Evolutionary conservation across 345 rosid species (phyloP).

Genomic region (Aethionema arabicum): DNA sequence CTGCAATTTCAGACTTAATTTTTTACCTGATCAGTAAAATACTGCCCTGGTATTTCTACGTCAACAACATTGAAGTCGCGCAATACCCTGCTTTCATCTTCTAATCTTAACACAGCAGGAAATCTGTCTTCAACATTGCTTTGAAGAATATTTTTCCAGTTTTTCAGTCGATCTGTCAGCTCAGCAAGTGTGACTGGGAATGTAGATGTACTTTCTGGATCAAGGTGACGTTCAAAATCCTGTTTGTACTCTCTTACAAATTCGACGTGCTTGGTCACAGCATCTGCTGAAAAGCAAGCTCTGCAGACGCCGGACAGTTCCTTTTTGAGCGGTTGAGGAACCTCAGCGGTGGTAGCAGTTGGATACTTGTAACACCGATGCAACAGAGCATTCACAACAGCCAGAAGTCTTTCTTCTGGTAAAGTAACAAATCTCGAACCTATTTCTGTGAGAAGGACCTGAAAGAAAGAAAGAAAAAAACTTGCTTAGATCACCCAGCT

Average conservation of each 20-base stretch:
- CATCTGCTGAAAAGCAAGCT: conserved; percentile 99
- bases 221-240: conserved; percentile 96
- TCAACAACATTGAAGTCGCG: conserved; percentile 96
- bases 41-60: conserved; percentile 99
- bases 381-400: conserved; percentile 94
- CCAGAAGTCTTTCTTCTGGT: conserved; percentile 97
- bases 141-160: conserved; percentile 96
- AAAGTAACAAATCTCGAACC: conserved; percentile 95
- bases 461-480: conserved; percentile 34
- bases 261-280: conserved; percentile 92
- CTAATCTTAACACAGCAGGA: conserved; percentile 91
- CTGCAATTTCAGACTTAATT: conserved; percentile 13
- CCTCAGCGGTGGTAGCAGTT: conserved; percentile 95
- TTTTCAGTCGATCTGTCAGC: conserved; percentile 84
- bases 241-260: conserved; percentile 98
- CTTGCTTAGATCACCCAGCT: conserved; percentile 16
- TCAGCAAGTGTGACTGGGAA: conserved; percentile 94
- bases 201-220: conserved; percentile 88
- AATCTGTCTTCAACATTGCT: conserved; percentile 98
- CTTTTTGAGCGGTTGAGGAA: conserved; percentile 96
- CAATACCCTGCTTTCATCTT: conserved; percentile 93
- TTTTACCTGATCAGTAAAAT: conserved; percentile 91
- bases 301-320: conserved; percentile 98
- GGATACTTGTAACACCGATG: conserved; percentile 99
- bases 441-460: conserved; percentile 91